These are phyloP conservation scores for Drechslerella dactyloides DNA, from an alignment of 2,329 filamentous ascomycete genomes.

Conservation along the genomic window DNA sequence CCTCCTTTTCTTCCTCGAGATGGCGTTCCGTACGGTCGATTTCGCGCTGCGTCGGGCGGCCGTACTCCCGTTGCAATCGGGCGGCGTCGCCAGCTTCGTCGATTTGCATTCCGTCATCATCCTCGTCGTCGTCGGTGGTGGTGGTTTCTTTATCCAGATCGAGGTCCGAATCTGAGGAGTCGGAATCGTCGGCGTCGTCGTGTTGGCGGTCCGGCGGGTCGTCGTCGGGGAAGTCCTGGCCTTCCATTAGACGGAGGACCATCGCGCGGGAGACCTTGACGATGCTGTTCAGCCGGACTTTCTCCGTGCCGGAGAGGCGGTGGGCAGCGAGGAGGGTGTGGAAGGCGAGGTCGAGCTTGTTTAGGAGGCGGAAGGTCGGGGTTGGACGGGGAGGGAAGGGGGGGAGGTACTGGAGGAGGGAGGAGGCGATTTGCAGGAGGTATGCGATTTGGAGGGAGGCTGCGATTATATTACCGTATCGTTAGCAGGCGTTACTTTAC, in stretches of 20 bases:
- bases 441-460: constrained; percentile 45
- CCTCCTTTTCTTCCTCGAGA: constrained; percentile 44
- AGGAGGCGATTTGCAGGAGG: constrained; percentile 37
- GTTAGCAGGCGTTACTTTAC: too few species aligned
- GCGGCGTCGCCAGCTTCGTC: constrained; percentile 33
- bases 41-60: constrained; percentile 29
- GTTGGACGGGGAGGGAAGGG: constrained; percentile 37
- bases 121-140: neutral
- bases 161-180: constrained; percentile 16
- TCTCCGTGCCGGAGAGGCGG: constrained; percentile 38
- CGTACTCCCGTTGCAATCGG: constrained; percentile 26
- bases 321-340: constrained; percentile 34
- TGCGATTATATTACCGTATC: constrained; percentile 1
- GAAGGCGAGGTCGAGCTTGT: constrained; percentile 49
- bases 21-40: constrained; percentile 33
- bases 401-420: constrained; percentile 42
- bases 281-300: constrained; percentile 43
- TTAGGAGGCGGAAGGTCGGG: constrained; percentile 42
- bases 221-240: constrained; percentile 21
- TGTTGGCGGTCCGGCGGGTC: neutral
- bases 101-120: constrained; percentile 23
- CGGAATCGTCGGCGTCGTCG: constrained; percentile 17
- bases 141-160: constrained; percentile 21
- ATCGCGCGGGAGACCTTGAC: constrained; percentile 46
- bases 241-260: constrained; percentile 48